These are phyloP conservation scores for Coemansia umbellata DNA, from an alignment of 192 early-diverging fungal genomes.

Conservation along the genomic window DNA sequence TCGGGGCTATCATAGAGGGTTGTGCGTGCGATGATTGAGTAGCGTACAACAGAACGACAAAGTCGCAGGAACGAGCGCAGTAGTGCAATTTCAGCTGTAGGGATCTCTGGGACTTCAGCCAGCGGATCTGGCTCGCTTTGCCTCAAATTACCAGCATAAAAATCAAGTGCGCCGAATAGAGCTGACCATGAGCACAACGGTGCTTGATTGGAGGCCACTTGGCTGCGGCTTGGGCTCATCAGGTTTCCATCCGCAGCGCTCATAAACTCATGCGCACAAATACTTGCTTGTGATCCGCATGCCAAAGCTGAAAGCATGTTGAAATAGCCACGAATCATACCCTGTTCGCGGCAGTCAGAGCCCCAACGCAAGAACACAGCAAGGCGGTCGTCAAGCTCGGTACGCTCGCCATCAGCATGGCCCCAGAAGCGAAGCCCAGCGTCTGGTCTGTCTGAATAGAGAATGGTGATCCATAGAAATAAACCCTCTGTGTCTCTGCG, in stretches of 20 bases:
- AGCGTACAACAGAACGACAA: slow-evolving; percentile 69
- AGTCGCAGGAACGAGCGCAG: slow-evolving; percentile 76
- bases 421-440: slow-evolving; percentile 70
- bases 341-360: slow-evolving; percentile 55
- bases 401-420: slow-evolving; percentile 9
- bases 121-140: slow-evolving; percentile 32
- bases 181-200: slow-evolving; percentile 74
- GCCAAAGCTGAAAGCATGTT: slow-evolving; percentile 81
- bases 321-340: slow-evolving; percentile 68
- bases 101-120: slow-evolving; percentile 52
- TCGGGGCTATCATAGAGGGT: slow-evolving; percentile 67
- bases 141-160: slow-evolving; percentile 56
- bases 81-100: slow-evolving; percentile 66
- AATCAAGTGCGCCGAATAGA: slow-evolving; percentile 71
- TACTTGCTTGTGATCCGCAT: slow-evolving; percentile 66
- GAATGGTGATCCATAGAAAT: slow-evolving; percentile 64
- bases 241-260: slow-evolving; percentile 11
- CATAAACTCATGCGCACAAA: slow-evolving; percentile 59
- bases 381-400: slow-evolving; percentile 53
- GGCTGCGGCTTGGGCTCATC: slow-evolving; percentile 35
- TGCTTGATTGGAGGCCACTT: slow-evolving; percentile 36
- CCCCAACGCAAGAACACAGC: slow-evolving; percentile 65
- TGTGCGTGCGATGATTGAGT: slow-evolving; percentile 66
- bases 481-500: slow-evolving; percentile 67
- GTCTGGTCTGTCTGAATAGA: slow-evolving; percentile 76